These are phyloP conservation scores for Lycium barbarum DNA, from an alignment of 257 asterid species.

Conservation along the genomic window DNA sequence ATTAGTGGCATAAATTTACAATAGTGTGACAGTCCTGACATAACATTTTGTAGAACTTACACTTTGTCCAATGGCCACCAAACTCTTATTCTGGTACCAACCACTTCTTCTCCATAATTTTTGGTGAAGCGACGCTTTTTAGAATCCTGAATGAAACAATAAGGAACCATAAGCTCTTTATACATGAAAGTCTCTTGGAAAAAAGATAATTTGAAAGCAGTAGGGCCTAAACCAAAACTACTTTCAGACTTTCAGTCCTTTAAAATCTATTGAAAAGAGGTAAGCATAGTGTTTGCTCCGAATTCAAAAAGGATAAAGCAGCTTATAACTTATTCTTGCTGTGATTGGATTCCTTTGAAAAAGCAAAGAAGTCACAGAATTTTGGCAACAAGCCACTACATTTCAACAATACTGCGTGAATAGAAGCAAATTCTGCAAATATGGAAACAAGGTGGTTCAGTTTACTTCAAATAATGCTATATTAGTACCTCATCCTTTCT, in stretches of 20 bases:
- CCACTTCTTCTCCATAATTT: slow-evolving; percentile 51
- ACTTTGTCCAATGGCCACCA: slow-evolving; percentile 56
- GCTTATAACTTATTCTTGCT: slow-evolving; percentile 16
- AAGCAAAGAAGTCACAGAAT: slow-evolving; percentile 11
- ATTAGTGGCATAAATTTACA: slow-evolving; percentile 13
- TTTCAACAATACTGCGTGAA: background rate
- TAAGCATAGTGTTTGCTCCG: background rate
- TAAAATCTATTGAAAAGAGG: slow-evolving; percentile 6
- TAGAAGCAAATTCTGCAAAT: slow-evolving; percentile 12
- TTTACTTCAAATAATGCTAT: background rate
- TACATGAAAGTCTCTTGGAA: slow-evolving; percentile 5
- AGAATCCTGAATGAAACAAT: slow-evolving; percentile 43
- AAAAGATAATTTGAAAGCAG: background rate
- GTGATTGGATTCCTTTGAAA: slow-evolving; percentile 11
- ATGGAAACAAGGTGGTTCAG: background rate
- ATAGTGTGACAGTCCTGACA: background rate
- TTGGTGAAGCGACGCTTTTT: slow-evolving; percentile 33
- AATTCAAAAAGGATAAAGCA: slow-evolving; percentile 9
- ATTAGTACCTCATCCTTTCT: slow-evolving; percentile 51
- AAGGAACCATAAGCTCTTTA: background rate
- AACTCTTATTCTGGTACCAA: slow-evolving; percentile 58
- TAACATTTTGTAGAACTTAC: slow-evolving; percentile 44
- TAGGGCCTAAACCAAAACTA: background rate
- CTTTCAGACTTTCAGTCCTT: slow-evolving; percentile 3
- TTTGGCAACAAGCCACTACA: slow-evolving; percentile 1